Evolutionary conservation across 805 yeast species (phyloP), one percentile per base, ranked within the genome.

Genomic region (Cyberlindnera mississippiensis): DNA sequence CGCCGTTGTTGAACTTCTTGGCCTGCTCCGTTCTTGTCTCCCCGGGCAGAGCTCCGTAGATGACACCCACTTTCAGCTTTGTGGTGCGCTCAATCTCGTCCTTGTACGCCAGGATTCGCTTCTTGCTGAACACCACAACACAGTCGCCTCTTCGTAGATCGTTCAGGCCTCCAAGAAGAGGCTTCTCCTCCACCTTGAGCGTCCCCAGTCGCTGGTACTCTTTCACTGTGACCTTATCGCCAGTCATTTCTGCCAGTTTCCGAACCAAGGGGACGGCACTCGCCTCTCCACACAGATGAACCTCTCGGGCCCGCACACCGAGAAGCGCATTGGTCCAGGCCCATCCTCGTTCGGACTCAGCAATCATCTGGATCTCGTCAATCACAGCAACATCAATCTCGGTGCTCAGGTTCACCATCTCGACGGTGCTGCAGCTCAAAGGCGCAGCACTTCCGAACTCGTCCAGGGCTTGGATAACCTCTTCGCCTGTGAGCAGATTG

Each of bases 291-390:
- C 99, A 93, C 6, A 91, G 57, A 66, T 93, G 98, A 2, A 93
- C 68, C 49, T 88, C 96, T 41, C 78, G 78, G 4, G 97, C 95
- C 45, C 76, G 75, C 0, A 81, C 93, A 4, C 98, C 98, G 27
- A 93, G 66, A 1, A 93, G 66, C 0, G 96, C 97, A 51, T 80
- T 79, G 0, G 97, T 84, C 98, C 99, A 93, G 0, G 96, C 95
- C 67, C 85, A 80, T 0, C 99, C 99, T 49, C 99, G 66, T 14
- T 66, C 66, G 7, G 68, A 67, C 56, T 90, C 96, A 2, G 77
- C 79, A 52, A 93, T 79, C 98, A 93, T 89, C 61, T 93, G 99
- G 50, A 93, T 91, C 60, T 93, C 99, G 67, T 93, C 99, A 20
- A 93, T 75, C 16, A 93, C 90, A 40, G 93, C 90, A 17, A 89